Base-by-base conservation (phyloP, 169 alveolate genomes). In the Plasmodium reichenowi region DNA sequence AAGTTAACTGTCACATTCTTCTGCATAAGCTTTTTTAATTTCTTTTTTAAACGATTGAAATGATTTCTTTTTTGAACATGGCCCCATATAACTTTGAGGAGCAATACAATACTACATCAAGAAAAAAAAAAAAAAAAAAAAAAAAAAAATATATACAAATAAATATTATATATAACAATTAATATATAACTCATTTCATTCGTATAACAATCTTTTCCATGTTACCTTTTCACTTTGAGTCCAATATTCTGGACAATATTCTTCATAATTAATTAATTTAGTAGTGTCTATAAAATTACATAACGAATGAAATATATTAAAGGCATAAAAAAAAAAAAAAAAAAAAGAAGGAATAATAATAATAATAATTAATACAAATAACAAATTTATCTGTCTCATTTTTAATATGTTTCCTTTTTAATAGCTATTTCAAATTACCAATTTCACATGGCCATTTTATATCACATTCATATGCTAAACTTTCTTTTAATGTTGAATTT, bases 211-310 rank as follows among this genome's bases (percentile, higher is more conserved):
- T 74, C 20, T 13, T 43, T 38, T 56, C 12, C 43, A 17, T 45
- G 15, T 58, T 64, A 78, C 89, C 75, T 45, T 4, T 66, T 63
- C 72, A 47, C 71, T 78, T 47, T 78, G 24, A 22, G 59, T 78
- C 89, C 89, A 78, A 50, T 71, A 43, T 54, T 78, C 78, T 8
- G 89, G 89, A 38, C 89, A 78, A 26, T 64, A 45, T 52, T 78
- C 78, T 10, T 63, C 76, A 29, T 78, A 78, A 71, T 64, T 66
- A 45, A 78, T 59, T 45, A 22, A 38, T 9, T 64, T 48, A 58
- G 66, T 20, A 22, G 15, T 58, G 48, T 38, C 80, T 71, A 71
- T 52, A 50, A 71, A 38, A 38, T 38, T 38, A 38, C 47, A 48
- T 20, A 52, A 50, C 6, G 8, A 22, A 26, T 24, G 32, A 32